Conservation (phyloP, 192 early-diverging fungal genomes). For the Backusella tarrabulga region DNA sequence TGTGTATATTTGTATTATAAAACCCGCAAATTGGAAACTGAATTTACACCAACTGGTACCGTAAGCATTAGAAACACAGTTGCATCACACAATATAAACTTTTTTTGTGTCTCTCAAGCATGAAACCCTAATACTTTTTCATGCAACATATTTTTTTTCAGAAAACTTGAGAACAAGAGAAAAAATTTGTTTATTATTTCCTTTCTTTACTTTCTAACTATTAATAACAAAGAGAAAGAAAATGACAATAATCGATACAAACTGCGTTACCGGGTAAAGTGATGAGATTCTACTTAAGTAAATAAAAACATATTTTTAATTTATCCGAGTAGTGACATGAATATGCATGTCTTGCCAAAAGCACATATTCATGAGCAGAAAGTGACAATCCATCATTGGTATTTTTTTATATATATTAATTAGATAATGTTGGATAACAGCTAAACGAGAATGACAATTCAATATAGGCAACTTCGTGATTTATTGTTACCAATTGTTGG, state of each 20-base stretch:
- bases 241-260: constrained; percentile 29
- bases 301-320: not conserved
- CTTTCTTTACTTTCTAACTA: not conserved
- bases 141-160: not conserved
- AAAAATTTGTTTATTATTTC: not conserved
- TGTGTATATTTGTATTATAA: not conserved
- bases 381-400: constrained; percentile 93
- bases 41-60: not conserved
- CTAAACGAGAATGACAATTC: not conserved
- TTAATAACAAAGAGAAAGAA: not conserved
- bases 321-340: not conserved
- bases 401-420: not conserved
- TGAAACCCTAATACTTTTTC: constrained; percentile 1
- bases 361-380: constrained; percentile 72
- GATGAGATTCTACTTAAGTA: not conserved
- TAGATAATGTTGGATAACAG: not conserved
- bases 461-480: constrained; percentile 87
- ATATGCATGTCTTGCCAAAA: constrained; percentile 48
- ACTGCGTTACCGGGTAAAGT: constrained; percentile 19
- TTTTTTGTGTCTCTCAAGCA: not conserved
- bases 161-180: not conserved
- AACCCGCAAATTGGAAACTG: not conserved
- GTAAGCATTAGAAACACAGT: not conserved
- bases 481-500: constrained; percentile 73
- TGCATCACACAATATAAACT: not conserved